Base-by-base conservation (phyloP, 176 grass and related monocot genomes). In the Dendrocalamus sinicus region DNA sequence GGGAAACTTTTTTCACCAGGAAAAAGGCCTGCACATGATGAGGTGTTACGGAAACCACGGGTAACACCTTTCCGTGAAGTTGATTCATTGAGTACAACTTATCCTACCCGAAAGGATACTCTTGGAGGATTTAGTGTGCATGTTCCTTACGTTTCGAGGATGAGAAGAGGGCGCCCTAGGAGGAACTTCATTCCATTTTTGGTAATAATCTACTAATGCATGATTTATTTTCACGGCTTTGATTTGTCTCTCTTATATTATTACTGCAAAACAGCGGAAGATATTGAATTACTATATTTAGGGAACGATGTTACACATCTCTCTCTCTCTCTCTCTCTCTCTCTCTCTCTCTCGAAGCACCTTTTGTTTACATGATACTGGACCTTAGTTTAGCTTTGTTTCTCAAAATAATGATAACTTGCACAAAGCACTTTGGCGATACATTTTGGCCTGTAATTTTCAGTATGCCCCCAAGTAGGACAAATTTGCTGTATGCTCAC, bases 121-220 rank as follows among this genome's bases (percentile, higher is more conserved):
- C 45, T 96, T n/a, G 94, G 92, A 86, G 97, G 97, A 84, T 87
- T 94, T 79, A 85, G 76, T 55, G 81, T 99, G 41, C 87, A 93
- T 61, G 92, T 99, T 75, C 97, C 97, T 81, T 99, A 90, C 30
- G 80, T 86, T 58, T 94, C 77, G n/a, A 96, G 97, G 76, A 79
- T 87, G 68, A 96, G 97, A 91, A 94, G 94, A 83, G 87, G 97
- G 3, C 91, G 90, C 9, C 97, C 97, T 32, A 93, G 97, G 81
- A 96, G 88, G 84, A 90, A 92, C 50, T 83, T 93, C 70, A 74
- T 90, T 35, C 81, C 87, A 40, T 90, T 99, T 66, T 84, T 78
- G 92, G 97, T 99, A 95, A 98, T 32, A 84, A 80, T 73, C 58
- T 90, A 80, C 68, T 24, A 77, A 32, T 73, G 15, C 59, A 75